Percentiles rank a stretch among this genome's conserved stretches.
phyloP scores from a whole-genome alignment of 768 basidiomycete species.

The Leccinellum rugosiceps region DNA sequence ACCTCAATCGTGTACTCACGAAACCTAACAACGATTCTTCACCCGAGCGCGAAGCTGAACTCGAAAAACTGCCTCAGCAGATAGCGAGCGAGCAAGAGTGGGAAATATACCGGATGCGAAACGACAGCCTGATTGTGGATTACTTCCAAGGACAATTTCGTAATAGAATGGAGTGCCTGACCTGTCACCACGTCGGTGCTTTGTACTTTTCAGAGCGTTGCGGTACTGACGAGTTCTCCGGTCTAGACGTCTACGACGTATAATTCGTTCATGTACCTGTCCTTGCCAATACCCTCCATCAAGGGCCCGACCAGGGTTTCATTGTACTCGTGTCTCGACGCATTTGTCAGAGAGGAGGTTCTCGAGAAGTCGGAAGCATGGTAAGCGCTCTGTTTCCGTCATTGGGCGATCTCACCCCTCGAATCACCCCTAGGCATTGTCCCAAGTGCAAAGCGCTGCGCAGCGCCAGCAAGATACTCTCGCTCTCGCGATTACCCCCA shows the following conservation, averaged over 20 bases:
- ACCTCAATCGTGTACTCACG: constrained; percentile 77
- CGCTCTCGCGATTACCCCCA: constrained; percentile 89
- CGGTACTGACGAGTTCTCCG: constrained; percentile 8
- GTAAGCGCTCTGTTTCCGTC: constrained; percentile 40
- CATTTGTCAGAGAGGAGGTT: constrained; percentile 86
- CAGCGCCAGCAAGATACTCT: constrained; percentile 80
- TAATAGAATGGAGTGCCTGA: constrained; percentile 84
- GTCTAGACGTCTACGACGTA: constrained; percentile 93
- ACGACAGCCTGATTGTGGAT: constrained; percentile 94
- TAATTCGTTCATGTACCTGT: constrained; percentile 93
- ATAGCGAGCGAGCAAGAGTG: constrained; percentile 93
- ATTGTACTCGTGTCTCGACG: constrained; percentile 79
- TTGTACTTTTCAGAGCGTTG: constrained; percentile 2
- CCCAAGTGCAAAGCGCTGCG: constrained; percentile 90
- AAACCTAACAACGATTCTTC: constrained; percentile 64
- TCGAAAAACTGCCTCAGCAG: constrained; percentile 83
- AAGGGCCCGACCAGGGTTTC: constrained; percentile 57
- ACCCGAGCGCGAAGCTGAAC: constrained; percentile 80
- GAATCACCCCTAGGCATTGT: constrained; percentile 69
- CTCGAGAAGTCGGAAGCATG: constrained; percentile 94
- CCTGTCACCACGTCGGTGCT: constrained; percentile 70
- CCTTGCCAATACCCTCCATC: constrained; percentile 78
- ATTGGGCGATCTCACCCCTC: background rate
- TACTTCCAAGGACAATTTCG: constrained; percentile 98
- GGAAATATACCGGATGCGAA: constrained; percentile 82